These are phyloP conservation scores for Linum usitatissimum DNA, from an alignment of 345 rosid genomes.

Conservation along the genomic window DNA sequence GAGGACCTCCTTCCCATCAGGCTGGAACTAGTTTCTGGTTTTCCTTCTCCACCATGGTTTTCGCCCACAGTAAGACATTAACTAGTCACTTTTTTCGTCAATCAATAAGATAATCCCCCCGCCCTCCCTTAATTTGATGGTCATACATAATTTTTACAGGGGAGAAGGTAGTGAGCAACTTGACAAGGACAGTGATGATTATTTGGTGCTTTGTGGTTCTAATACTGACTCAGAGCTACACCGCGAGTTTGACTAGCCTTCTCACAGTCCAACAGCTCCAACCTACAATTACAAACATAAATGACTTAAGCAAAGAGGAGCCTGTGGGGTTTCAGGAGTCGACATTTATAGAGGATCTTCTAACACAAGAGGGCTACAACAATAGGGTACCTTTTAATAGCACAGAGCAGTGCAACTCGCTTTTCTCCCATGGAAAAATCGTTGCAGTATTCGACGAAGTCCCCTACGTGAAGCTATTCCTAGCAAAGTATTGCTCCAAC, in stretches of 20 bases:
- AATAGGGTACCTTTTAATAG: not conserved
- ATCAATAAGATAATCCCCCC: not conserved
- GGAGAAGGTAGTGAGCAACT: not conserved
- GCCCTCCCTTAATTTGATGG: not conserved
- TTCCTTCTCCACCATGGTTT: slow-evolving; percentile 1
- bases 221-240: not conserved
- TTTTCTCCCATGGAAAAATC: not conserved
- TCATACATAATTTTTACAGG: not conserved
- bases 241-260: not conserved
- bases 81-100: not conserved
- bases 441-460: not conserved
- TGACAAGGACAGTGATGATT: not conserved
- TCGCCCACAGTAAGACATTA: not conserved
- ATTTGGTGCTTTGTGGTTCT: not conserved
- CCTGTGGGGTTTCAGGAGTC: not conserved
- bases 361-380: not conserved
- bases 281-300: not conserved
- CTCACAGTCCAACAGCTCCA: not conserved
- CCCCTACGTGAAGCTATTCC: not conserved
- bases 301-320: not conserved
- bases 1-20: slow-evolving; percentile 1
- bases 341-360: not conserved
- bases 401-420: not conserved
- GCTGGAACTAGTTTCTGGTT: slow-evolving; percentile 1
- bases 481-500: not conserved